Evolutionary conservation across 176 grass and related monocot species (phyloP), one percentile per base, ranked within the genome.

Genomic region (Bonia amplexicaulis): DNA sequence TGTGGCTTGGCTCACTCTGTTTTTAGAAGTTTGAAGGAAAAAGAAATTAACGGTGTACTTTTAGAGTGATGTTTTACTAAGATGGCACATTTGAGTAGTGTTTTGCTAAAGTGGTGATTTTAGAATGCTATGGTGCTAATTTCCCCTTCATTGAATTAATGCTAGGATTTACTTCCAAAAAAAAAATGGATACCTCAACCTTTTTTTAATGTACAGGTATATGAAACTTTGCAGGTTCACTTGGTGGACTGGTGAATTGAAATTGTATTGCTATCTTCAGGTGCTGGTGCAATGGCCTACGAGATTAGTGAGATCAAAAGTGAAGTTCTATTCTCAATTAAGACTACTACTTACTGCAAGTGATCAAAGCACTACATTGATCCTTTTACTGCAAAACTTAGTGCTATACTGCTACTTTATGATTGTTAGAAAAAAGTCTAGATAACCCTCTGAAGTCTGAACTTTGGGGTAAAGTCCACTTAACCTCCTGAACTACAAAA

Each of bases 271-370:
- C 20, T 65, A 70, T 82, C 72, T 72, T 86, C 83, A 53, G n/a
- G 69, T 71, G 47, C 70, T 62, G 37, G 22, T 52, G 69, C 73
- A 58, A 96, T 96, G 94, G 86, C 89, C 12, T 96, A 93, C 17
- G 91, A 96, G 89, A 96, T 96, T 55, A 96, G 89, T 25, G 94
- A 96, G 81, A 96, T 88, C 54, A 96, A 96, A 96, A 96, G 91
- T 93, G 73, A 91, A 76, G 62, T 86, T 87, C 68, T 83, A 25
- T 93, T 84, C 73, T 88, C 48, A 59, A 55, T 64, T 84, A 68
- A 31, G 29, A 69, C 35, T 68, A 54, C 73, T 78, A 61, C 10
- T 78, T 69, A 79, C 59, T 66, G 29, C 79, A 42, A 79, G 17
- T 69, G 23, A 60, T 52, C 1, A 26, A 72, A 83, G 1, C 22